Conservation (phyloP, 305 asterid species). For the Fraxinus baroniana region DNA sequence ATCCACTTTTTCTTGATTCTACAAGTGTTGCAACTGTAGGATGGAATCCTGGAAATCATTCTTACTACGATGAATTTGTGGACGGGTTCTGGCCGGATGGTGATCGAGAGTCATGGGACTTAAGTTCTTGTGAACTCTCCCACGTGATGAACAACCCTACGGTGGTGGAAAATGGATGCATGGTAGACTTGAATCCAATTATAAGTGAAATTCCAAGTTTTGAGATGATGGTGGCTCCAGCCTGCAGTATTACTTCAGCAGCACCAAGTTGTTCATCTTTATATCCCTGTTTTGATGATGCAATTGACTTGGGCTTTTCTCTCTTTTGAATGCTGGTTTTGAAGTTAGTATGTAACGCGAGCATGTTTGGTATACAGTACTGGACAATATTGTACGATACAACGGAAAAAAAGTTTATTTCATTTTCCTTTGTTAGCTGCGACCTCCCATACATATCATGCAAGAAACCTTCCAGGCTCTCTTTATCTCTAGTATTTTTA, state of each 20-base stretch:
- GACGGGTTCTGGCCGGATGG: slow-evolving; percentile 39
- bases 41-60: slow-evolving; percentile 20
- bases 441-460: not conserved
- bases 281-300: slow-evolving; percentile 32
- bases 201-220: slow-evolving; percentile 18
- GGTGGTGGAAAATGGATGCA: slow-evolving; percentile 25
- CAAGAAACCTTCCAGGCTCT: not conserved
- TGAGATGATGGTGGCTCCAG: slow-evolving; percentile 16
- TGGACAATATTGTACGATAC: not conserved
- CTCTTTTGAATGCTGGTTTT: slow-evolving; percentile 17
- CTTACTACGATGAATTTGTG: slow-evolving; percentile 24
- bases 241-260: not conserved
- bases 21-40: slow-evolving; percentile 9
- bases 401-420: not conserved
- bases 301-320: slow-evolving; percentile 29
- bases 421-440: not conserved
- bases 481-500: not conserved
- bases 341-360: not conserved
- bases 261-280: slow-evolving; percentile 25
- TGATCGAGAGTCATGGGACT: slow-evolving; percentile 42
- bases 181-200: slow-evolving; percentile 20
- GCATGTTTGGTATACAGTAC: not conserved
- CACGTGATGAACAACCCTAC: slow-evolving; percentile 31
- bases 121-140: slow-evolving; percentile 40
- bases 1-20: slow-evolving; percentile 11